phyloP scores from a whole-genome alignment of 306 rosid species.

The Vicia villosa region DNA sequence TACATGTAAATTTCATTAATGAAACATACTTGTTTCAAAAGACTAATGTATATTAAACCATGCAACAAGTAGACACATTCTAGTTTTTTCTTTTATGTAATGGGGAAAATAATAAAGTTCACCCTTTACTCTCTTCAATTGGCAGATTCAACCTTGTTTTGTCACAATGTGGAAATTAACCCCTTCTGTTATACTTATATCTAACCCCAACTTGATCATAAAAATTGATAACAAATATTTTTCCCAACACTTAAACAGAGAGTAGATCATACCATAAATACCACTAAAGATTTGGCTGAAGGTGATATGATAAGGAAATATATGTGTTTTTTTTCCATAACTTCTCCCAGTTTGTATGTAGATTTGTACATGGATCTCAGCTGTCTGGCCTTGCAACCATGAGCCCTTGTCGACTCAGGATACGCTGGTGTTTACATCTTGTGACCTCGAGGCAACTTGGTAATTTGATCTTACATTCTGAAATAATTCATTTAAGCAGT shows the following conservation, averaged over 20 bases:
- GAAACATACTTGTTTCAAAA: conserved; percentile 7
- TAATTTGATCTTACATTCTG: conserved; percentile 85
- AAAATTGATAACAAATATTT: conserved; percentile 7
- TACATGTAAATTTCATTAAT: background rate
- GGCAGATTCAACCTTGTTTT: background rate
- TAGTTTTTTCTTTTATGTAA: background rate
- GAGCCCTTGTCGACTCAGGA: conserved; percentile 38
- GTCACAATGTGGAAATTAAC: background rate
- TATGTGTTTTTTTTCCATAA: background rate
- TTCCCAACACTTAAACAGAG: background rate
- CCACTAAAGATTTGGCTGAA: conserved; percentile 29
- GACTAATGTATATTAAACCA: background rate
- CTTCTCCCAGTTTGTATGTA: conserved; percentile 14
- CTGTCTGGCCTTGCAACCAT: conserved; percentile 15
- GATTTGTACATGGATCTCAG: background rate
- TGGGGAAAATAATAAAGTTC: background rate
- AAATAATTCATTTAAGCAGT: conserved; percentile 18
- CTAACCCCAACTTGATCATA: background rate
- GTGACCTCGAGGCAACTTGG: conserved; percentile 48
- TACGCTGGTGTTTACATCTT: conserved; percentile 42
- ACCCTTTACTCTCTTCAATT: background rate
- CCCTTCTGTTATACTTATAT: background rate
- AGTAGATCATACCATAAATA: background rate
- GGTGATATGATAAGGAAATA: conserved; percentile 19
- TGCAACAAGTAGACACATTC: background rate